Evolutionary conservation across 805 yeast species (phyloP), one percentile per base, ranked within the genome.

Genomic region (Saccharomycopsis amapae): DNA sequence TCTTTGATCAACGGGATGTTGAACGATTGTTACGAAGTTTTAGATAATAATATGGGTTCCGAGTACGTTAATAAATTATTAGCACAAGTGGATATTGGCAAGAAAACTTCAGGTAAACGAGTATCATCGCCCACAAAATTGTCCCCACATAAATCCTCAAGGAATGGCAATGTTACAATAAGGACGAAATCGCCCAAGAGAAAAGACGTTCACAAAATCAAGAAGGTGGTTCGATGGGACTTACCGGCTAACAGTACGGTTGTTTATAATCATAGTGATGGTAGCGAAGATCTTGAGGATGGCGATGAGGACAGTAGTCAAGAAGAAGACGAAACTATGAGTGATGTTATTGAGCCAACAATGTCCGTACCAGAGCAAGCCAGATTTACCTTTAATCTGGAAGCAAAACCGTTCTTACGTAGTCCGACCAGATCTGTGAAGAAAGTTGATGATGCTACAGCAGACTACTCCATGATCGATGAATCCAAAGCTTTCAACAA

Each of bases 211-310:
- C 44, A 23, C 48, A 20, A 65, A 61, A 38, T 58, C 10, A 71
- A 71, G 44, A 71, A 66, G 48, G n/a, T n/a, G n/a, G 78, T 73
- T 1, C 64, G 76, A 50, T 72, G 76, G 73, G 68, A 67, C 48
- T 65, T 65, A 10, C 70, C 69, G 2, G 55, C 54, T 19, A 38
- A 40, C 13, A 41, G 22, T 18, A 36, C 39, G 20, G 36, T 15
- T 34, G 41, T 41, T 6, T 13, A 18, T 32, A 18, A 19, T 5
- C 25, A 26, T 22, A 41, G 39, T 18, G 40, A 47, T 24, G 46
- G 46, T 12, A 24, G 15, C 2, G 52, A 44, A 9, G 30, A 25
- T 6, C 17, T 17, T 24, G 44, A 25, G n/a, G 40, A 22, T 20
- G 46, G 38, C 5, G 23, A 39, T 13, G 44, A 49, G 9, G 40